Evolutionary conservation across 495 filamentous ascomycete genomes (phyloP).

Genomic region (Cercophora samala): DNA sequence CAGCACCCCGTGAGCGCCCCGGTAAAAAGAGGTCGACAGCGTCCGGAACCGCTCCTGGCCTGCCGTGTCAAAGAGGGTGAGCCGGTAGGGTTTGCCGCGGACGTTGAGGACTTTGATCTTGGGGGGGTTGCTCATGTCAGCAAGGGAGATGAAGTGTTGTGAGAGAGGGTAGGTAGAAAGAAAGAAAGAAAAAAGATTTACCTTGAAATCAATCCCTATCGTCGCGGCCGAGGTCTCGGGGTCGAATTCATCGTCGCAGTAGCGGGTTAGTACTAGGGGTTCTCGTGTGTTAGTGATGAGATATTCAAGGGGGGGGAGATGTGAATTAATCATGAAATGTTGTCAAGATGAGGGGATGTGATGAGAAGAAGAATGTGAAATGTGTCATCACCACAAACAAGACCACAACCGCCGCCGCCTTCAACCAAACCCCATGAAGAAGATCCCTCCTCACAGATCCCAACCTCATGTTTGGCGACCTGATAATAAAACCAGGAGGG

Average conservation of each 20-base stretch:
- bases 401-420: too few relatives aligned
- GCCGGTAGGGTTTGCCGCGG: slow-evolving; percentile 51
- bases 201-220: slow-evolving; percentile 62
- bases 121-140: too few relatives aligned
- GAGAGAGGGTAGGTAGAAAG: background rate
- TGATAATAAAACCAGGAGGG: too few relatives aligned
- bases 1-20: slow-evolving; percentile 57
- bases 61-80: slow-evolving; percentile 58
- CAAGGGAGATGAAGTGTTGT: background rate
- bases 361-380: too few relatives aligned
- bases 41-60: slow-evolving; percentile 60
- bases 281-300: background rate
- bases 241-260: slow-evolving; percentile 61
- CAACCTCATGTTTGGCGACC: too few relatives aligned
- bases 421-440: too few relatives aligned
- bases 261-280: slow-evolving; percentile 27
- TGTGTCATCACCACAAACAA: background rate
- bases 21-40: slow-evolving; percentile 59
- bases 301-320: background rate
- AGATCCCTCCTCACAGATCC: background rate
- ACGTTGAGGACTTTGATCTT: slow-evolving; percentile 48
- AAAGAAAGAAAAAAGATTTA: slow-evolving; percentile 19
- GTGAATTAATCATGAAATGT: background rate
- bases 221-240: slow-evolving; percentile 55
- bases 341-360: background rate